Evolutionary conservation across 2,329 filamentous ascomycete genomes (phyloP), one percentile per base, ranked within the genome.

Genomic region (Fusarium torulosum): DNA sequence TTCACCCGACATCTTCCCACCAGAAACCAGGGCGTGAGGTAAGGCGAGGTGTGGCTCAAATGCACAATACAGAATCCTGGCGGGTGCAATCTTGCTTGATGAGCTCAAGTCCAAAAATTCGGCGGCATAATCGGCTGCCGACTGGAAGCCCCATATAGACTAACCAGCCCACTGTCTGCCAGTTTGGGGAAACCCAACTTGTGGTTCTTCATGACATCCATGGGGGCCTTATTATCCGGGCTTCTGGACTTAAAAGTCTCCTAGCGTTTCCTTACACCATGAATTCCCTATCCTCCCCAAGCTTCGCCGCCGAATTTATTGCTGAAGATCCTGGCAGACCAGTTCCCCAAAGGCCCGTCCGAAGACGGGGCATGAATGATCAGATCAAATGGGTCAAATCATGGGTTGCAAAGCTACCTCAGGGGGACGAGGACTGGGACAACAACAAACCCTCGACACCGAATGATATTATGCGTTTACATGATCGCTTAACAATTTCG

Each of bases 391-490:
- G 70, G 70, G 66, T 72, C 25, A 62, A 35, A 47, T 67, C 70
- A 35, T 72, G 70, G 70, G 66, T 72, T 68, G 69, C 70, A 44
- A 71, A 70, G 27, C 53, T 72, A n/a, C 70, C 70, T 14, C 70
- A 72, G 43, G 70, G 70, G 37, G 68, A 72, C n/a, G 70, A 71
- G 55, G 70, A 72, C 37, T 72, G 70, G 70, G 63, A 72, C 41
- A 72, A 72, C 44, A 73, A 72, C 57, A 66, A 54, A 42, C 70
- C 70, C 14, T 73, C 63, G 20, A 62, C 70, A 3, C 38, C 59
- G n/a, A 65, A 66, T 19, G 70, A 72, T 15, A 72, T 72, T 52
- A 43, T 54, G 21, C 49, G 38, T 37, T 59, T 72, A 25, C 70
- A 64, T 59, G 41, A 53, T 23, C 70, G 68, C 19, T 27, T 72